Base-by-base conservation (phyloP, 2,329 filamentous ascomycete genomes). In the Periconia sp. region DNA sequence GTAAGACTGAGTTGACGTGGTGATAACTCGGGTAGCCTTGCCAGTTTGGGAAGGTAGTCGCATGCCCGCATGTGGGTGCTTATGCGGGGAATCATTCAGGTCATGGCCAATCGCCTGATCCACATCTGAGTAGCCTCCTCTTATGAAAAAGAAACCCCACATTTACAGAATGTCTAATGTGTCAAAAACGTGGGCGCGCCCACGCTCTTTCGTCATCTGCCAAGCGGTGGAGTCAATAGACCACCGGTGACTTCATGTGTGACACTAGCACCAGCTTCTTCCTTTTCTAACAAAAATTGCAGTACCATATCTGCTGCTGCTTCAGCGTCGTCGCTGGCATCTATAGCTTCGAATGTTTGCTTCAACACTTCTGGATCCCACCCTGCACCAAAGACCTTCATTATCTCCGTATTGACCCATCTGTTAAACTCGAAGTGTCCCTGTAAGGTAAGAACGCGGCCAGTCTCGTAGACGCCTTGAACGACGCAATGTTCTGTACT, bases 371-470 rank as follows among this genome's bases (percentile, higher is more conserved):
- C 45, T 4, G 48, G 26, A 5, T 46, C 46, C 61, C 64, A 66
- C 3, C 34, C 50, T 8, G 41, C 48, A 21, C 69, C 68, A 42
- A 72, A 72, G 1, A 65, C 56, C 37, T 66, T 66, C 16, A 73
- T 41, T 1, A 60, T 68, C 56, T 74, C 69, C 0, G 59, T 52
- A 36, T 71, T 74, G 8, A 75, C 56, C 39, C 72, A 73, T 0
- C 56, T 42, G 46, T 75, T 69, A 52, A 76, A 77, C 41, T 76
- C 73, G 16, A 72, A 73, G 46, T 75, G 72, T 0, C 73, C 73
- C 33, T 75, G 72, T 18, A 67, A 68, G 0, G 72, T 76, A 13
- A 77, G 54, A 0, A 76, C 55, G 1, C 70, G 56, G 0, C 68
- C 66, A 1, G 65, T 53, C 42, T 72, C 50, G 43, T 70, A 73